Base-by-base conservation (phyloP, 2,329 filamentous ascomycete genomes). In the Bipolaris bicolor region DNA sequence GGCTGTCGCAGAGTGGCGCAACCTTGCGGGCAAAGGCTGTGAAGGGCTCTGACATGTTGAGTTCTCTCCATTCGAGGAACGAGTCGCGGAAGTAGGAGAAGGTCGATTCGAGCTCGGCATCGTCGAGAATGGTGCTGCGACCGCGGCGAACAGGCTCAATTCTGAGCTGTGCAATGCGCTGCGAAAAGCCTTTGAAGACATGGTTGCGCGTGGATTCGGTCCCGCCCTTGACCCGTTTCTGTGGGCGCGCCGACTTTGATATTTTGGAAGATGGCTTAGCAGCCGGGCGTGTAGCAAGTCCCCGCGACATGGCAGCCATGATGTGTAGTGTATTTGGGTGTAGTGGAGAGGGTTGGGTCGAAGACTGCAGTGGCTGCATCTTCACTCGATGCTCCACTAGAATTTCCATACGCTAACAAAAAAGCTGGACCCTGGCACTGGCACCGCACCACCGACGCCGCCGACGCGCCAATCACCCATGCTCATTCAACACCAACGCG, bases 111-210 rank as follows among this genome's bases (percentile, higher is more conserved):
- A 89, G 82, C 76, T 93, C 89, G 81, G 91, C 88, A 72, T 89
- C 86, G 61, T 93, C 90, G 79, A 95, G 87, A 70, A 90, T 88
- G 80, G 96, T 86, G 75, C 90, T 89, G 77, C 92, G 91, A 69
- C 96, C 90, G 79, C 89, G 89, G 77, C 95, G 92, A 66, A 99
- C 85, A 44, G 95, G 95, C 71, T 99, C 94, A 79, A 99, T 89
- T 78, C 91, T 95, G 72, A 98, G 86, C 76, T 93, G 95, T 62
- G 91, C 87, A 75, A 98, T 91, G 77, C 96, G 95, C 73, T 89
- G 86, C 58, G 89, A 91, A 79, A 98, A 98, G 61, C 91, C 89
- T 79, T 97, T 90, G 86, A 92, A 98, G 74, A 91, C 86, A 79
- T 97, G 91, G 50, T 91, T 90, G 73, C 91, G 93, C 61, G 89